Evolutionary conservation across 768 basidiomycete genomes (phyloP), one percentile per base, ranked within the genome.

Genomic region (Tulasnella sp.): DNA sequence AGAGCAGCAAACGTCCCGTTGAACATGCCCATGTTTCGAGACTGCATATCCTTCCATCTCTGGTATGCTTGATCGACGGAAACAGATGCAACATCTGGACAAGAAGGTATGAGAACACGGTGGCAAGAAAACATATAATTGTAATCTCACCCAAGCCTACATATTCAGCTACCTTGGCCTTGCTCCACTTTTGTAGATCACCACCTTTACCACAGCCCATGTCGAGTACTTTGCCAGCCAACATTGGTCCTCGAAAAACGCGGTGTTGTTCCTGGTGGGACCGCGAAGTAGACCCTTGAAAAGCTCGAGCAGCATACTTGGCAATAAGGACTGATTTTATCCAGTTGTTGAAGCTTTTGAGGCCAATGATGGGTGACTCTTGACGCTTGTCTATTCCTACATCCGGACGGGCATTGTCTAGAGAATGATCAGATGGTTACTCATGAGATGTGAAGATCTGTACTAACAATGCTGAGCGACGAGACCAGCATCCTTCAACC

Each of bases 341-440:
- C 95, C 95, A 99, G 69, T 99, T 99, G 69, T 99, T 99, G 69
- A 98, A 99, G 63, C 76, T 83, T 66, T 95, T 96, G 48, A 99
- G 76, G 32, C 95, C 95, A 48, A 95, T 89, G 59, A 98, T 99
- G 37, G 91, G 89, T 5, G 92, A 96, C 15, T 83, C 78, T 57
- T 75, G 74, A 28, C 95, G 85, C 60, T 84, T 79, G 8, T 78
- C 72, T 27, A 88, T 77, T 51, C 89, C 90, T 8, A 93, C 83
- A 53, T 99, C 91, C 5, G 91, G 91, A 9, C 95, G 78, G 12
- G 78, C 74, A 64, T 99, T 98, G 66, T 99, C 93, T 95, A 57
- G 39, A 29, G 34, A 35, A 34, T 20, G 39, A 32, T 50, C 48
- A 19, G 54, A 29, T 6, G 53, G 29, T 13, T 13, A 24, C 4